These are phyloP conservation scores for Mrakia hoshinonis DNA, from an alignment of 768 basidiomycete genomes.

Conservation along the genomic window DNA sequence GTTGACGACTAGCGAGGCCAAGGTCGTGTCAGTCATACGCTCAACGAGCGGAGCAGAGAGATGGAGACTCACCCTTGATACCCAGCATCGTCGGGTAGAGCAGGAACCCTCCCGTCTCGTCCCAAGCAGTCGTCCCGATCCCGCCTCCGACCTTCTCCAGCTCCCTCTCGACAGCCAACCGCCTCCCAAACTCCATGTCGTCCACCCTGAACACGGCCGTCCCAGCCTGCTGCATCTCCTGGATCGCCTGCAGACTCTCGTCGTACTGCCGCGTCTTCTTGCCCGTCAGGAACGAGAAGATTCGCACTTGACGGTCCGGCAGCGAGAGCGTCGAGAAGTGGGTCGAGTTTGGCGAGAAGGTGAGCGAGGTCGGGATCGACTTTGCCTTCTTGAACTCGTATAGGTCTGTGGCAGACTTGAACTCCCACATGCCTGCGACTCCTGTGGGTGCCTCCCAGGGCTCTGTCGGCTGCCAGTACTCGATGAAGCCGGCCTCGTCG, in stretches of 20 bases:
- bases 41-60: neutral
- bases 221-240: slow-evolving; percentile 98
- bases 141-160: slow-evolving; percentile 58
- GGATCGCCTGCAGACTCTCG: slow-evolving; percentile 80
- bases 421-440: slow-evolving; percentile 71
- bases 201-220: slow-evolving; percentile 86
- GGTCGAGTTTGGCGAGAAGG: slow-evolving; percentile 77
- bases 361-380: slow-evolving; percentile 82
- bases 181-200: slow-evolving; percentile 98
- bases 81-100: slow-evolving; percentile 89
- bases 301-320: slow-evolving; percentile 84
- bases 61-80: slow-evolving; percentile 64
- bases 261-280: slow-evolving; percentile 90
- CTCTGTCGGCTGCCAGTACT: slow-evolving; percentile 73
- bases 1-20: slow-evolving; percentile 64
- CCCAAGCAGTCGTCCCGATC: slow-evolving; percentile 71
- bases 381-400: slow-evolving; percentile 99
- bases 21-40: neutral
- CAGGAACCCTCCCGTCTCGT: slow-evolving; percentile 90
- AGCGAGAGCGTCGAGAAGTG: slow-evolving; percentile 84
- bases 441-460: slow-evolving; percentile 77
- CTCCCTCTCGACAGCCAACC: slow-evolving; percentile 86
- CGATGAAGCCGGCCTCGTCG: slow-evolving; percentile 87
- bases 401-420: slow-evolving; percentile 81
- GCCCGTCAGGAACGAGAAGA: slow-evolving; percentile 83